Evolutionary conservation across 2,329 filamentous ascomycete species (phyloP).

Genomic region (Monosporascus sp.): DNA sequence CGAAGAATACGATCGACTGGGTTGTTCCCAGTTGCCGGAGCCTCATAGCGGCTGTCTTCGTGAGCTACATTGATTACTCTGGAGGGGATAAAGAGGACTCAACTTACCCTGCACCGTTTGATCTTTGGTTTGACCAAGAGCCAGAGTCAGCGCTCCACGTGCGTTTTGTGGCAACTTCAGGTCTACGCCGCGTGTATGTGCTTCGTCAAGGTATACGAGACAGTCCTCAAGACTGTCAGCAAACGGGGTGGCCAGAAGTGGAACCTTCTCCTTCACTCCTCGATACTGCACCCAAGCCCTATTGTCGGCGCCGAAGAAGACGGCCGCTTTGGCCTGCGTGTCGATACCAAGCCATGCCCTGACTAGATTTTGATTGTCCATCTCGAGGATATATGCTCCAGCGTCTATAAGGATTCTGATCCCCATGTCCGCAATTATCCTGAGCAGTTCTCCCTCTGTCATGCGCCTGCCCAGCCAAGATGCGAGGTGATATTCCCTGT

Average conservation of each 20-base stretch:
- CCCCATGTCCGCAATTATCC: conserved; percentile 19
- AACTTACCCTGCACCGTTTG: conserved; percentile 51
- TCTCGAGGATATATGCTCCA: conserved; percentile 60
- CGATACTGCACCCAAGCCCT: conserved; percentile 38
- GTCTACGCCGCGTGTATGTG: conserved; percentile 57
- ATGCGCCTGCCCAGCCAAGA: conserved; percentile 26
- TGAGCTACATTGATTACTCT: neutral
- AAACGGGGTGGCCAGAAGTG: conserved; percentile 49
- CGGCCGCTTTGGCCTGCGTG: conserved; percentile 37
- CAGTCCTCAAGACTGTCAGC: conserved; percentile 45
- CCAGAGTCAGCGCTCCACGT: conserved; percentile 50
- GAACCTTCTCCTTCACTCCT: conserved; percentile 21
- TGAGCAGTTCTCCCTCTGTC: conserved; percentile 39
- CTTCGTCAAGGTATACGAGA: conserved; percentile 53
- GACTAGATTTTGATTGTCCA: conserved; percentile 47
- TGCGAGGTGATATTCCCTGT: conserved; percentile 36
- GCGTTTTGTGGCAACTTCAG: conserved; percentile 46
- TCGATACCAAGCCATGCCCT: conserved; percentile 45
- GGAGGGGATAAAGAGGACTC: neutral
- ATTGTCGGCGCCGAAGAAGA: conserved; percentile 48
- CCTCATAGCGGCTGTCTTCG: conserved; percentile 54
- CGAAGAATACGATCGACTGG: conserved; percentile 51
- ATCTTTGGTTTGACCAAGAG: conserved; percentile 54
- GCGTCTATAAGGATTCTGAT: conserved; percentile 58
- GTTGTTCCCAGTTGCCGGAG: conserved; percentile 51